Base-by-base conservation (phyloP, 345 rosid species). In the Cardamine chenopodiifolia region DNA sequence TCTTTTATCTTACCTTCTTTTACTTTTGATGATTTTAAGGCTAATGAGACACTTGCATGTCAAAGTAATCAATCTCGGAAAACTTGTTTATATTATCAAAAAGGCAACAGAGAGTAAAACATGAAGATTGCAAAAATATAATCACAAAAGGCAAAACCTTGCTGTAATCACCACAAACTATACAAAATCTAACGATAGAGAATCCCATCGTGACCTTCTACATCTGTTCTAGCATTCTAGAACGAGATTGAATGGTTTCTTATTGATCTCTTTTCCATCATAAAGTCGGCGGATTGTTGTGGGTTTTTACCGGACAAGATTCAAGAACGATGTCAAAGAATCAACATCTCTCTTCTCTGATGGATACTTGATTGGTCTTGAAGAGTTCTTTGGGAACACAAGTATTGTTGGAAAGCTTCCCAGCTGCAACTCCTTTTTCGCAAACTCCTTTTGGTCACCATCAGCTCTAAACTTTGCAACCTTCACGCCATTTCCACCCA, bases 401-500 rank as follows among this genome's bases (percentile, higher is more conserved):
- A 91, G 89, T 22, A 91, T 83, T 1, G 97, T 91, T 0, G 98
- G 98, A 60, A 94, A 94, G 87, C 97, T 94, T 61, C 83, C 89
- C 0, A 90, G 86, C 72, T 91, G 93, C 83, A 91, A 72, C 64
- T 90, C 89, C 55, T 69, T 71, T 78, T 86, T 80, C 0, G 99
- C 92, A 45, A 82, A 95, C 61, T 89, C 97, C 79, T 95, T 92
- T 32, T 90, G 89, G 7, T 86, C 88, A 3, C 92, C 97, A 31
- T 92, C 99, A 15, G 97, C 97, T 70, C 82, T 83, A 83, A 95
- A 95, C 81, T 92, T 91, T 4, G 88, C 97, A 6, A 95, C 97
- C 83, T 92, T 92, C 74, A 92, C 70, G 2, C 79, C 79, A 34
- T 5, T 87, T 7, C 97, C 93, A 0, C 72, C 83, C 67, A 95